Conservation (phyloP, 2,329 filamentous ascomycete genomes). For the Fusarium hainanense region DNA sequence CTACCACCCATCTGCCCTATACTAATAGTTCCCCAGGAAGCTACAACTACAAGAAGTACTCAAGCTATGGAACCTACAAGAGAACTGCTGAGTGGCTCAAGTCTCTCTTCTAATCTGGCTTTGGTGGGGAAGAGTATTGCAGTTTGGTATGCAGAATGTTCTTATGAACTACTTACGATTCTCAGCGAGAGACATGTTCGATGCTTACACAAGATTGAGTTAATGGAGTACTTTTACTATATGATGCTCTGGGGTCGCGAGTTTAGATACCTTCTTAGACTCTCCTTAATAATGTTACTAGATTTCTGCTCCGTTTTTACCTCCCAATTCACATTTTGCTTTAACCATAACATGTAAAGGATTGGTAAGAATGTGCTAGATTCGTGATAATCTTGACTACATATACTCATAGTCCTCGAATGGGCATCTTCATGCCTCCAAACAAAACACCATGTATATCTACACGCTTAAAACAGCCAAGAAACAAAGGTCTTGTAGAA, state of each 20-base stretch:
- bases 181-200: conserved; percentile 33
- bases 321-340: background rate
- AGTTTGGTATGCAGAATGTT: conserved; percentile 23
- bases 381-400: conserved; percentile 22
- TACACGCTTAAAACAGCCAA: conserved; percentile 51
- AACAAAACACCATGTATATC: background rate
- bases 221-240: background rate
- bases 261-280: conserved; percentile 19
- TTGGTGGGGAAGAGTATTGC: background rate
- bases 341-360: background rate
- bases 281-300: conserved; percentile 29
- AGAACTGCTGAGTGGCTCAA: conserved; percentile 20
- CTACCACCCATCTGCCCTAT: background rate
- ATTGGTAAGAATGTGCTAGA: conserved; percentile 9
- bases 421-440: conserved; percentile 11
- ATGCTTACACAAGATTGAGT: conserved; percentile 1
- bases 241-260: background rate
- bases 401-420: conserved; percentile 23
- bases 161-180: conserved; percentile 31
- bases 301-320: background rate
- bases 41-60: conserved; percentile 29
- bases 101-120: conserved; percentile 25
- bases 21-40: background rate
- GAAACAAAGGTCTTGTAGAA: conserved; percentile 54
- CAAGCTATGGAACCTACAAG: conserved; percentile 34